Evolutionary conservation across 2,329 filamentous ascomycete genomes (phyloP), one percentile per base, ranked within the genome.

Genomic region (Fusarium nodosum): DNA sequence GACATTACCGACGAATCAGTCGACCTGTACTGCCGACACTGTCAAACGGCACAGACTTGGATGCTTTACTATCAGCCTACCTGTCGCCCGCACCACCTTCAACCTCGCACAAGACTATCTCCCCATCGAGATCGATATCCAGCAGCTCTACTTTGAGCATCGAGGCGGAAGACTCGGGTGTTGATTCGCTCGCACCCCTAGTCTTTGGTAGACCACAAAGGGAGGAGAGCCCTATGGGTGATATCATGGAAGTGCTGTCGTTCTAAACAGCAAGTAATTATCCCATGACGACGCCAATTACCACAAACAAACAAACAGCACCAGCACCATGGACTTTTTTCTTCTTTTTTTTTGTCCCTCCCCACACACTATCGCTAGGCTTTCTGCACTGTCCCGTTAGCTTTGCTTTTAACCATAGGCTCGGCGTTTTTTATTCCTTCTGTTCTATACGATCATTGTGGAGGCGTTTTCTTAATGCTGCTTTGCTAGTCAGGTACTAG

Each of bases 1-100:
- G 38, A 50, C 69, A 72, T 13, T 72, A 72, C 45, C 64, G 69
- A 20, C 52, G 69, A 26, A 72, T 72, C 26, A 72, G 69, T 24
- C 69, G 69, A 7, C 69, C 69, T n/a, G 66, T 72, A 15, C 16
- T 72, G 50, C 69, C 69, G 16, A 46, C 60, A 6, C 44, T 66
- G 8, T 26, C 66, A 16, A 72, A 44, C 4, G 69, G 69, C 1
- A 69, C 69, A 0, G 64, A 72, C 7, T 1, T 72, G 16, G 57
- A 72, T 46, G 69, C 69, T 41, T 11, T 72, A 7, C 45, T 72
- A 13, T 72, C 69, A 1, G 69, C 69, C 7, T 72, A 72, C 31
- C 60, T 72, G 5, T 55, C 69, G 5, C 69, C 69, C 26, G 38
- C 39, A 11, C 57, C 69, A 2, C 63, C 69, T 10, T 53, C 58